Evolutionary conservation across 768 basidiomycete genomes (phyloP).

Genomic region (Russula earlei): DNA sequence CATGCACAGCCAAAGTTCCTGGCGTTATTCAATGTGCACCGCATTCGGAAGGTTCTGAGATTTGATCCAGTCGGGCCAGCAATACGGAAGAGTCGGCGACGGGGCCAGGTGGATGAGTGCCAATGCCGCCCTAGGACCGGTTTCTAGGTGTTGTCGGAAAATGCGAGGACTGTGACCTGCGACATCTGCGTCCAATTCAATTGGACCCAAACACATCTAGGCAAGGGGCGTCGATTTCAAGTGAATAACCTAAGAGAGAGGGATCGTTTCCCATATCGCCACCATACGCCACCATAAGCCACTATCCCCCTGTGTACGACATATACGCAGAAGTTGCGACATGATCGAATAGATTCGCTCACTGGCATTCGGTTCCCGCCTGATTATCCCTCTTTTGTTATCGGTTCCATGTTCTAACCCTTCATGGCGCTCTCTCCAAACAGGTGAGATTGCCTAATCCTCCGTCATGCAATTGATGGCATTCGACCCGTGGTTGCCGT

Average conservation of each 20-base stretch:
- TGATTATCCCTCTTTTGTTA: not conserved
- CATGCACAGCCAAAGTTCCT: not conserved
- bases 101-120: not conserved
- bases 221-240: not conserved
- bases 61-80: not conserved
- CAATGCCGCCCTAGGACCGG: not conserved
- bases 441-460: not conserved
- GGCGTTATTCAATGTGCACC: not conserved
- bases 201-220: not conserved
- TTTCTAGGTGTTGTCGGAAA: not conserved
- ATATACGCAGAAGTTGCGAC: not conserved
- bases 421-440: constrained; percentile 1
- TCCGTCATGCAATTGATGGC: not conserved
- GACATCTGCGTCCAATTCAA: not conserved
- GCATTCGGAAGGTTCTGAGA: not conserved
- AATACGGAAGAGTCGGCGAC: not conserved
- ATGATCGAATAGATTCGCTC: not conserved
- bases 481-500: not conserved
- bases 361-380: not conserved
- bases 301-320: not conserved
- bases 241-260: not conserved
- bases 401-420: not conserved
- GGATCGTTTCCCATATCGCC: not conserved
- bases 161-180: not conserved
- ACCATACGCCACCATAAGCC: not conserved